Percentiles rank a stretch among this genome's conserved stretches.
phyloP scores from a whole-genome alignment of 108 stramenopile species.

The Nitzschia sp. region DNA sequence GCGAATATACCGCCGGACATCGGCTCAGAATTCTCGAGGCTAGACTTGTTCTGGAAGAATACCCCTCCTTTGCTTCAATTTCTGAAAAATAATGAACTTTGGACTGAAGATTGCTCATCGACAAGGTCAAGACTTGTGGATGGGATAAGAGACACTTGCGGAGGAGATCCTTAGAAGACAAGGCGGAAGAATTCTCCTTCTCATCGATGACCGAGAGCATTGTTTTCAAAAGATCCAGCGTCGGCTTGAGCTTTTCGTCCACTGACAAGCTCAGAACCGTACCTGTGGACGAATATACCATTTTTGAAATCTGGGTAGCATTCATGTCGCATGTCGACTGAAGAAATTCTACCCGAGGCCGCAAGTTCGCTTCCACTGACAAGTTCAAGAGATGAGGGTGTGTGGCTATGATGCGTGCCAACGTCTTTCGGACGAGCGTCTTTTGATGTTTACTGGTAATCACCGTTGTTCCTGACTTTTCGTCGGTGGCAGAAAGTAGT shows the following conservation, averaged over 20 bases:
- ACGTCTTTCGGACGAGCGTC: constrained; percentile 9
- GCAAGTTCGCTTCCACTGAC: constrained; percentile 59
- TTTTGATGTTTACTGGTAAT: constrained; percentile 8
- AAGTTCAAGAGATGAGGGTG: constrained; percentile 62
- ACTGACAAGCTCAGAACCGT: constrained; percentile 55
- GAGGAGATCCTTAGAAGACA: constrained; percentile 11
- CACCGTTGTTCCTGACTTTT: background rate
- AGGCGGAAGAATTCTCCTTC: constrained; percentile 13
- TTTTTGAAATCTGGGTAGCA: constrained; percentile 11
- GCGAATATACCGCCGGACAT: constrained; percentile 59
- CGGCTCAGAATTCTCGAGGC: constrained; percentile 32
- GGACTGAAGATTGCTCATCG: constrained; percentile 49
- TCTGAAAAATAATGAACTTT: constrained; percentile 67
- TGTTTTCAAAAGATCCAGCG: constrained; percentile 19
- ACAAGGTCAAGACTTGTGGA: constrained; percentile 69
- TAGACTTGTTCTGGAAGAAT: background rate
- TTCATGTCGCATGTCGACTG: constrained; percentile 7
- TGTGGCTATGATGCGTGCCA: constrained; percentile 42
- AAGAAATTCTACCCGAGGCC: constrained; percentile 55
- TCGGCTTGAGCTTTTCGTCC: constrained; percentile 58
- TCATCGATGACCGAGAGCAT: constrained; percentile 9
- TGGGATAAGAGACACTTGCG: constrained; percentile 62
- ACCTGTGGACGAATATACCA: constrained; percentile 12
- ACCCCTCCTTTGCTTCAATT: constrained; percentile 26
- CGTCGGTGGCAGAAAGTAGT: constrained; percentile 19